Conservation (phyloP, 164 flowering plant genomes). For the Stephania yunnanensis region DNA sequence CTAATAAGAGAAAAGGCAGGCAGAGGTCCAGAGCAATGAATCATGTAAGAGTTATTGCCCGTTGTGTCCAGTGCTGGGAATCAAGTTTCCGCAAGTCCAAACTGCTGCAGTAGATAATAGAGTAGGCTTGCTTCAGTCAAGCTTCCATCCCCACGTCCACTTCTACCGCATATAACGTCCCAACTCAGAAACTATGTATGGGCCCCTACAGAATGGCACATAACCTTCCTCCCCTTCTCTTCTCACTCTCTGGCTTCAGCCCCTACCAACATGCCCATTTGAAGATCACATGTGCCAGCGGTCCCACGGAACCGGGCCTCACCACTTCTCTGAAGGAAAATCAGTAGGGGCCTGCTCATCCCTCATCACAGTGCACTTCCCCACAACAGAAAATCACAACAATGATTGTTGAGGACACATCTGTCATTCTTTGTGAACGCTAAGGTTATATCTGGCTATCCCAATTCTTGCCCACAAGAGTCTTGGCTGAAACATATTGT, state of each 20-base stretch:
- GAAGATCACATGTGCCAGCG: constrained; percentile 22
- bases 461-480: not conserved
- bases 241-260: not conserved
- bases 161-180: constrained; percentile 12
- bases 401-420: not conserved
- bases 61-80: constrained; percentile 20
- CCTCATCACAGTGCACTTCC: constrained; percentile 2
- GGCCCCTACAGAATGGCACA: constrained; percentile 21
- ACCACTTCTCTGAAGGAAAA: constrained; percentile 12
- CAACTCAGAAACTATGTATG: constrained; percentile 6
- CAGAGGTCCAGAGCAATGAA: constrained; percentile 13
- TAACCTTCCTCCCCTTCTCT: not conserved
- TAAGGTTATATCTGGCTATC: not conserved
- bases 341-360: constrained; percentile 19
- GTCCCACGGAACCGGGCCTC: constrained; percentile 16
- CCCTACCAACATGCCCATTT: constrained; percentile 11
- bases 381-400: constrained; percentile 2
- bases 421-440: constrained; percentile 1
- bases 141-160: constrained; percentile 29
- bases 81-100: constrained; percentile 19
- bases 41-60: not conserved
- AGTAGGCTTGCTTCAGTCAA: constrained; percentile 25
- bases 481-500: not conserved
- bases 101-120: constrained; percentile 11
- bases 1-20: not conserved